phyloP scores from a whole-genome alignment of 306 rosid genomes.

The Hippophae rhamnoides region DNA sequence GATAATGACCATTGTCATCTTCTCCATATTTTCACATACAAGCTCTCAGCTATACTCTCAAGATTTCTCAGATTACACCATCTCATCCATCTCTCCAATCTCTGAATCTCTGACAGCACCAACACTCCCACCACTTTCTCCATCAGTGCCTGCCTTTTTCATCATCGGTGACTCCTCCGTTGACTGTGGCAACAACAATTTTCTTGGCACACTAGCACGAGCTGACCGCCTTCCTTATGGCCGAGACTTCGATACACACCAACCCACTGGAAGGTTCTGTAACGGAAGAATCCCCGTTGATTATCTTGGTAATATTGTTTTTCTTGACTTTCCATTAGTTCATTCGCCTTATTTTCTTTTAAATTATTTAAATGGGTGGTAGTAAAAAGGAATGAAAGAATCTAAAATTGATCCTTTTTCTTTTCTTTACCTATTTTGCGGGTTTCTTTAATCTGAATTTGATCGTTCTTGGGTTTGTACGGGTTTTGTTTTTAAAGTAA shows the following conservation, averaged over 20 bases:
- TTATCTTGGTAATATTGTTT: slow-evolving; percentile 39
- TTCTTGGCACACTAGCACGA: slow-evolving; percentile 62
- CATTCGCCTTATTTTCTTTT: not conserved
- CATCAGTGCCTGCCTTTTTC: slow-evolving; percentile 60
- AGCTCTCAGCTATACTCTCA: slow-evolving; percentile 15
- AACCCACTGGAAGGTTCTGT: slow-evolving; percentile 72
- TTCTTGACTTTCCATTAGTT: not conserved
- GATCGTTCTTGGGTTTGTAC: not conserved
- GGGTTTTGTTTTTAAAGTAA: no score
- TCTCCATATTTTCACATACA: slow-evolving; percentile 15
- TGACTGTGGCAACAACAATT: slow-evolving; percentile 78
- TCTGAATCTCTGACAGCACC: not conserved
- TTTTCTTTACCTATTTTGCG: not conserved
- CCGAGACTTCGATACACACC: slow-evolving; percentile 69
- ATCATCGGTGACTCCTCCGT: slow-evolving; percentile 85
- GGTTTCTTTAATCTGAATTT: slow-evolving; percentile 6
- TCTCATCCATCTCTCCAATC: slow-evolving; percentile 9
- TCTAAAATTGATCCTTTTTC: not conserved
- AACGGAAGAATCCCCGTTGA: slow-evolving; percentile 86
- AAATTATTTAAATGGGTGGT: not conserved
- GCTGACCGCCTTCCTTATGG: slow-evolving; percentile 82
- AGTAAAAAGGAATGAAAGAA: not conserved
- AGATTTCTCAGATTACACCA: not conserved
- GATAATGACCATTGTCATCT: slow-evolving; percentile 15
- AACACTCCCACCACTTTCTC: slow-evolving; percentile 2